A percentile compares a stretch with the other conserved stretches of the same genome.
phyloP scores from a whole-genome alignment of 495 filamentous ascomycete genomes.

The Penicillium nucicola region DNA sequence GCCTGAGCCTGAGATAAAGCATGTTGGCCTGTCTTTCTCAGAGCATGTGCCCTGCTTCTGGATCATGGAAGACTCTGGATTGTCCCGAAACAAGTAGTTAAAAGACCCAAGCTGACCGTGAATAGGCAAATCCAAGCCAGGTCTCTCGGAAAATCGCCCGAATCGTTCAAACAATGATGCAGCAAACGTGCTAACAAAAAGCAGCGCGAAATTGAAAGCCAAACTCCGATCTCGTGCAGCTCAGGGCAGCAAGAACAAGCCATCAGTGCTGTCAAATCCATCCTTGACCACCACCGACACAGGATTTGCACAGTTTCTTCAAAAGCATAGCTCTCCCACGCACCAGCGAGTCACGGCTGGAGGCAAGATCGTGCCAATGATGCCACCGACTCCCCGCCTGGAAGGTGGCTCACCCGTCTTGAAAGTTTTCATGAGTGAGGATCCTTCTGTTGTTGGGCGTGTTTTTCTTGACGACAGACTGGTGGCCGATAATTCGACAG shows the following conservation, averaged over 20 bases:
- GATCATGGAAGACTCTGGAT: background rate
- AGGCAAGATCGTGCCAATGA: slow-evolving; percentile 59
- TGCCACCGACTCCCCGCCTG: slow-evolving; percentile 22
- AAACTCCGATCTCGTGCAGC: background rate
- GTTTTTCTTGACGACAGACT: background rate
- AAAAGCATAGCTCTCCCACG: slow-evolving; percentile 57
- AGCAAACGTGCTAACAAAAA: too few relatives aligned
- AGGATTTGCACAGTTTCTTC: slow-evolving; percentile 52
- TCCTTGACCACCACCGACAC: slow-evolving; percentile 28
- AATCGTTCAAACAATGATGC: slow-evolving; percentile 4
- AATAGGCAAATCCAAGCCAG: slow-evolving; percentile 2
- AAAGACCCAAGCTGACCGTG: background rate
- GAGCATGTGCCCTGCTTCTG: too few relatives aligned
- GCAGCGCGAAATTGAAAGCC: background rate
- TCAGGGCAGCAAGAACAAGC: slow-evolving; percentile 21
- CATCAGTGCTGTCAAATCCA: slow-evolving; percentile 13
- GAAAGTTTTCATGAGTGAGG: background rate
- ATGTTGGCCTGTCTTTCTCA: background rate
- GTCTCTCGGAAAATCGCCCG: slow-evolving; percentile 1
- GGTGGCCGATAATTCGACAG: background rate
- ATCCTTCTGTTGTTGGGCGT: background rate
- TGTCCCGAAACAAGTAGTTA: background rate
- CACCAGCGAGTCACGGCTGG: slow-evolving; percentile 63
- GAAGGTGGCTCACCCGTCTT: background rate
- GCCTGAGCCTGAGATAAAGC: background rate